Percentiles rank a stretch among this genome's conserved stretches.
Conservation (phyloP, 345 rosid genomes). For the Citropsis articulata region DNA sequence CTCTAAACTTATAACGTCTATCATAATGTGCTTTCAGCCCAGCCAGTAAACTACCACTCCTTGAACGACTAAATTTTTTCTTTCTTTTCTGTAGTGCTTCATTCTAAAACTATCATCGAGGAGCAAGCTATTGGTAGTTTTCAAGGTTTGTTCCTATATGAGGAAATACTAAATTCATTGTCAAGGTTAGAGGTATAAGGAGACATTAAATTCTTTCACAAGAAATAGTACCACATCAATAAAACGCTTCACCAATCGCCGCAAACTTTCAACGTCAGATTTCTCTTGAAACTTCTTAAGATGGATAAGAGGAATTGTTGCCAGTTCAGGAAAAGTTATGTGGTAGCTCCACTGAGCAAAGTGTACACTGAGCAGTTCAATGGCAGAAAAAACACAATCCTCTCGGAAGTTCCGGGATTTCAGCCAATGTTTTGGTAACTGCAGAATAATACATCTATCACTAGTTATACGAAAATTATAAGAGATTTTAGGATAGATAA, state of each 20-base stretch:
- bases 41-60: background rate
- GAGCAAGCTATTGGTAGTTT: background rate
- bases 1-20: background rate
- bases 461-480: constrained; percentile 4
- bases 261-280: constrained; percentile 52
- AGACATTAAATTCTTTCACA: background rate
- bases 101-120: background rate
- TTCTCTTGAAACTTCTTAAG: constrained; percentile 64
- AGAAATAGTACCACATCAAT: constrained; percentile 61
- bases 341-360: constrained; percentile 87
- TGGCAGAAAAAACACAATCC: constrained; percentile 53
- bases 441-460: constrained; percentile 19
- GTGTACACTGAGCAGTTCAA: constrained; percentile 75
- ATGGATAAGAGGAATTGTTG: constrained; percentile 65
- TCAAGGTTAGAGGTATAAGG: background rate
- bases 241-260: constrained; percentile 62
- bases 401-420: constrained; percentile 82
- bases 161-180: background rate
- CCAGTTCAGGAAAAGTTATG: constrained; percentile 90
- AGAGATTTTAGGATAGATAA: constrained; percentile 1
- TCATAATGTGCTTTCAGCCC: background rate
- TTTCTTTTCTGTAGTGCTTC: background rate
- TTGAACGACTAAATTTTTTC: background rate
- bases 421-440: constrained; percentile 91
- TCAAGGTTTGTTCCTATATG: background rate